Evolutionary conservation across 2,329 filamentous ascomycete species (phyloP), one percentile per base, ranked within the genome.

Genomic region (Cladorrhinum sp.): DNA sequence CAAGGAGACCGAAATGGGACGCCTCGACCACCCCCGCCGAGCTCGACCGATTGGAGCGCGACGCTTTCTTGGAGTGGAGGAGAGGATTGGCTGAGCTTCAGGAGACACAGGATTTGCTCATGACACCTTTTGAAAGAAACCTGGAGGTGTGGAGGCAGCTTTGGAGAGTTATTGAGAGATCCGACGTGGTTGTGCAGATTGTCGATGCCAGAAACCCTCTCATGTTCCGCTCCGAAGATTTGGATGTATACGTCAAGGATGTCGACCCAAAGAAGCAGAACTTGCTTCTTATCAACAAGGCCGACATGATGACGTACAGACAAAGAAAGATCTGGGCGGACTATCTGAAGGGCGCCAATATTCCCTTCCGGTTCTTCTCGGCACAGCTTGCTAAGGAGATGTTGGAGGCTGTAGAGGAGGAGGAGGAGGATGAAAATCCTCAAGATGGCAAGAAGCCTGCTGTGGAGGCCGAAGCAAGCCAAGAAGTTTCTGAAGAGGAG

Each of bases 121-220:
- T 99, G 91, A 99, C 95, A 0, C 95, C 95, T 0, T 99, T 99
- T 71, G 95, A 99, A 81, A 86, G 95, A 62, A 99, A 99, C 73
- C 73, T 99, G 64, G 96, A 99, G 72, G 95, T 99, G 26, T 99
- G 95, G 95, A 87, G 95, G 73, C 95, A 99, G 76, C 73, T 99
- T 69, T 99, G 95, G 95, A 86, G 95, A 77, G 95, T 99, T 61
- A 97, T 99, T 70, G 95, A 99, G 80, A 84, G 95, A 63, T 97
- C 92, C 16, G 95, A 99, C 74, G 79, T 99, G 46, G 86, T 99
- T 2, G 95, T 99, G 36, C 95, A 99, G 79, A 99, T 99, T 79
- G 95, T 99, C 58, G 95, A 99, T 78, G 95, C 96, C 8, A 84
- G 95, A 71, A 97, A 97, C 74, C 95, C 95, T 2, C 80, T 99